Evolutionary conservation across 345 rosid species (phyloP).

Genomic region (Salix purpurea): DNA sequence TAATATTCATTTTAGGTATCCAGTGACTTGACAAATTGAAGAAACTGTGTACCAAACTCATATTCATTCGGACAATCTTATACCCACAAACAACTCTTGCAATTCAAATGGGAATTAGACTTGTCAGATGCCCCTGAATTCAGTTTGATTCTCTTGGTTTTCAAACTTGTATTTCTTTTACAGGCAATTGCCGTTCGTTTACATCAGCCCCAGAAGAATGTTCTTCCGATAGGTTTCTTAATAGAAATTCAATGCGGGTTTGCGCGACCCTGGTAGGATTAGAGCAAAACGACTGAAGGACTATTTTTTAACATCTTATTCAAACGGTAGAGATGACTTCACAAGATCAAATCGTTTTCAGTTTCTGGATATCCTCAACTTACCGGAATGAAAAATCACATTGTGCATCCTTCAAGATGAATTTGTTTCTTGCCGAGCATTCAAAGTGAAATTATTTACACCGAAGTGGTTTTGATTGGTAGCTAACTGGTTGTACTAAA

Average conservation of each 20-base stretch:
- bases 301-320: no score
- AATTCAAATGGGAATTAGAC: slow-evolving; percentile 11
- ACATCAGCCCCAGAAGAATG: background rate
- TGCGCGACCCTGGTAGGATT: no score
- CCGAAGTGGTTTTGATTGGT: no score
- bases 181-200: background rate
- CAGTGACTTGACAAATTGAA: background rate
- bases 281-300: no score
- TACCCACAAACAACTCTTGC: background rate
- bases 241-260: no score
- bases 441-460: no score
- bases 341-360: background rate
- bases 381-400: background rate
- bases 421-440: background rate
- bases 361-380: background rate
- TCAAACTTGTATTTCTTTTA: background rate
- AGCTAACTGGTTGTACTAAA: no score
- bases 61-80: background rate
- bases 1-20: background rate
- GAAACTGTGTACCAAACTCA: background rate
- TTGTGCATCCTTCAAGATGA: background rate
- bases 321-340: no score
- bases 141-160: background rate
- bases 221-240: background rate
- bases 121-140: background rate